Conservation (phyloP, 257 asterid genomes). For the Nicotiana tabacum region DNA sequence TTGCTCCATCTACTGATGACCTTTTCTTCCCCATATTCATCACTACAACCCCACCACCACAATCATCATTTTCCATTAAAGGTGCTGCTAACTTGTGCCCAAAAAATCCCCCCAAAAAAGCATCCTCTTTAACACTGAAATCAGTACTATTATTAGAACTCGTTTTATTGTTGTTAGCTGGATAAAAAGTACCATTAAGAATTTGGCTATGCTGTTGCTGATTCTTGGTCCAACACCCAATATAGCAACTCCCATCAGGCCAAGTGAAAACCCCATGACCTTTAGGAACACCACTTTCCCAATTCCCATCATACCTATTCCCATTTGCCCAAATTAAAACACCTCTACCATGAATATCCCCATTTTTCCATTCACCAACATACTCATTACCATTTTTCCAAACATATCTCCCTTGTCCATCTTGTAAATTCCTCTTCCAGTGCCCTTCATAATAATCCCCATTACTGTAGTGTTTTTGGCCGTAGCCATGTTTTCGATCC, state of each 20-base stretch:
- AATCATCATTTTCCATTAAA: constrained; percentile 43
- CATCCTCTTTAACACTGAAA: constrained; percentile 19
- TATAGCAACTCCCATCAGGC: constrained; percentile 87
- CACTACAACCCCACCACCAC: constrained; percentile 16
- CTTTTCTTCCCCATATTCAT: constrained; percentile 48
- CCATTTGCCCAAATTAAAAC: constrained; percentile 80
- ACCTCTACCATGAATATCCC: constrained; percentile 79
- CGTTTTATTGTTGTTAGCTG: constrained; percentile 38
- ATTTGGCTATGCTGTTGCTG: constrained; percentile 30
- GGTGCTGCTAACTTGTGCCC: constrained; percentile 39
- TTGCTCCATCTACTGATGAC: constrained; percentile 52
- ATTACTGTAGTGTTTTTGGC: constrained; percentile 71
- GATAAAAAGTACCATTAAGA: constrained; percentile 73
- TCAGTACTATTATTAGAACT: neutral
- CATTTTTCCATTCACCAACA: constrained; percentile 83
- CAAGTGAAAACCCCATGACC: constrained; percentile 90
- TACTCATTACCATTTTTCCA: constrained; percentile 89
- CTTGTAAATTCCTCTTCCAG: constrained; percentile 76
- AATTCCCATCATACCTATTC: constrained; percentile 70
- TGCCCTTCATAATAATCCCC: constrained; percentile 85
- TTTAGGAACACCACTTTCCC: constrained; percentile 79
- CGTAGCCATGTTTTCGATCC: constrained; percentile 82
- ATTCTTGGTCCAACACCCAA: constrained; percentile 64
- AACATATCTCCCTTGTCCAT: constrained; percentile 80
- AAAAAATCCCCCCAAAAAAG: constrained; percentile 28